Conservation (phyloP, 495 filamentous ascomycete genomes). For the Trichoderma asperelloides region DNA sequence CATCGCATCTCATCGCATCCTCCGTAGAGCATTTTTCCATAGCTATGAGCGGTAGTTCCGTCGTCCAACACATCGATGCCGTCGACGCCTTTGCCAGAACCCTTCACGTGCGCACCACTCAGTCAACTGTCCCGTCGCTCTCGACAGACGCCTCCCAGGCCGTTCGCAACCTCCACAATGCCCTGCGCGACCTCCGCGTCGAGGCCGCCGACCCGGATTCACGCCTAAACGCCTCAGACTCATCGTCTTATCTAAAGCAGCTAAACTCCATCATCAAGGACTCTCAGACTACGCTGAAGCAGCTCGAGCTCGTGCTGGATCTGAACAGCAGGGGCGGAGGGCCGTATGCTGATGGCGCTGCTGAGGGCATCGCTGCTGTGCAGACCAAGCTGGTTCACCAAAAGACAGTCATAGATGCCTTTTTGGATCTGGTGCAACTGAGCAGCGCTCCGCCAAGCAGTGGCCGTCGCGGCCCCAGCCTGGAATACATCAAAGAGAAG, state of each 20-base stretch:
- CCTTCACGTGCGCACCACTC: conserved; percentile 28
- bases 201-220: conserved; percentile 42
- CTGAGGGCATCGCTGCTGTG: conserved; percentile 23
- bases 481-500: conserved; percentile 39
- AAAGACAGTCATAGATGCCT: conserved; percentile 33
- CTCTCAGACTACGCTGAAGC: conserved; percentile 37
- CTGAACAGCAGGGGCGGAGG: conserved; percentile 21
- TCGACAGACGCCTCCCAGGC: conserved; percentile 19
- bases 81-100: conserved; percentile 33
- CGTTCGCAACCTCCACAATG: conserved; percentile 36
- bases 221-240: conserved; percentile 28
- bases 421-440: conserved; percentile 38
- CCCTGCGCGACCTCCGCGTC: conserved; percentile 38
- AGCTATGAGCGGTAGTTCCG: conserved; percentile 11
- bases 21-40: conserved; percentile 9
- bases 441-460: conserved; percentile 22
- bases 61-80: conserved; percentile 27
- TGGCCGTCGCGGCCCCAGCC: conserved; percentile 15
- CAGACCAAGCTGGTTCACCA: conserved; percentile 29
- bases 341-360: background rate
- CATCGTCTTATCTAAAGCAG: conserved; percentile 29
- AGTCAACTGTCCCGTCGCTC: conserved; percentile 27
- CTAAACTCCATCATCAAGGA: conserved; percentile 39
- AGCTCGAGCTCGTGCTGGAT: conserved; percentile 38
- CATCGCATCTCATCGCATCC: background rate